Conservation (phyloP, 2,329 filamentous ascomycete species). For the Trichophyton simii region DNA sequence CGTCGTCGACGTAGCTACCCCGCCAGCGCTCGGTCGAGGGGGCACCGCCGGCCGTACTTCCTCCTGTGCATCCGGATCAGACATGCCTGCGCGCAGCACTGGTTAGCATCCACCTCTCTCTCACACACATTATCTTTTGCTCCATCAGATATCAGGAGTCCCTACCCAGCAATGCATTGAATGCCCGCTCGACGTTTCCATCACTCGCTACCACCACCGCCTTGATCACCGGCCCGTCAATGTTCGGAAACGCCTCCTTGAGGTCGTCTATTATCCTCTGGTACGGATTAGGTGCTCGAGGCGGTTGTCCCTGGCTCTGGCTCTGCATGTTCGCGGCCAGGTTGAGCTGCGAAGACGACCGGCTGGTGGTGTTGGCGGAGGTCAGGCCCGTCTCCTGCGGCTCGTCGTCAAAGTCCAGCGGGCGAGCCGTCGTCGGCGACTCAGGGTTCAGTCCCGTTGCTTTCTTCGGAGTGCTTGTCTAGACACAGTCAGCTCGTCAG, state of each 20-base stretch:
- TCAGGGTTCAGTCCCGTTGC: conserved; percentile 28
- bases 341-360: conserved; percentile 18
- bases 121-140: too few species aligned
- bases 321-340: conserved; percentile 54
- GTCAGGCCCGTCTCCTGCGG: conserved; percentile 32
- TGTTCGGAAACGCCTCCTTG: conserved; percentile 82
- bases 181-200: conserved; percentile 81
- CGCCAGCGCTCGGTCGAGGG: conserved; percentile 54
- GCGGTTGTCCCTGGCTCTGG: conserved; percentile 31
- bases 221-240: conserved; percentile 69
- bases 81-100: conserved; percentile 46
- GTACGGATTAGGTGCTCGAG: conserved; percentile 61
- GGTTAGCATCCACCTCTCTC: not conserved
- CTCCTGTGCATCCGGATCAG: conserved; percentile 59
- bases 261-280: conserved; percentile 80
- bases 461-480: not conserved
- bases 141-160: not conserved
- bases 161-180: conserved; percentile 77
- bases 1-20: conserved; percentile 41
- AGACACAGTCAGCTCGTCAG: not conserved
- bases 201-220: conserved; percentile 77
- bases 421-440: conserved; percentile 44
- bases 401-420: conserved; percentile 44
- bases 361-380: conserved; percentile 20
- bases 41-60: conserved; percentile 58